Base-by-base conservation (phyloP, 495 filamentous ascomycete species). In the Lepidopterella palustris region DNA sequence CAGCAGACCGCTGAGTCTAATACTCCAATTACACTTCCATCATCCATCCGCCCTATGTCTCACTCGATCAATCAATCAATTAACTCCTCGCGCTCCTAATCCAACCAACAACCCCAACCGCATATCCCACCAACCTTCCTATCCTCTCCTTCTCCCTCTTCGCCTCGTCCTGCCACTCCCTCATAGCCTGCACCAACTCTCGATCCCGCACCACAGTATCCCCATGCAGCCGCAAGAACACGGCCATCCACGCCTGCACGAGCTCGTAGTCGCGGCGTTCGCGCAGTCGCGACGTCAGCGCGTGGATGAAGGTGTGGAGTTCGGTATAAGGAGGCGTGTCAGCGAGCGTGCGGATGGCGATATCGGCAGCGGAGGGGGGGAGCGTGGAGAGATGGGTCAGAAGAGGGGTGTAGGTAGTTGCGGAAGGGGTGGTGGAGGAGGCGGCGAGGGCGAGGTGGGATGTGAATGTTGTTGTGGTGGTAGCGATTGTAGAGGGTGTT, bases 241-340 rank as follows among this genome's bases (percentile, higher is more conserved):
- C 91, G 15, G 84, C 82, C 88, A 98, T 96, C 93, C 95, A 98
- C 9, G 89, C 89, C 73, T 96, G 90, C 40, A 89, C 85, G 49
- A 98, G 79, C 70, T 98, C 93, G 71, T 92, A 98, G 74, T 98
- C 93, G 45, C 78, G 80, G 57, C 81, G 81, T 40, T 79, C 74
- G 20, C 73, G 72, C 25, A 97, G 75, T 15, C 86, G 79, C 57
- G 72, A 74, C 0, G 88, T 92, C 47, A 98, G 74, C 4, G 90
- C 89, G 8, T 71, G 55, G 31, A 97, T 83, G 65, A 98, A 97
- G 49, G 80, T 77, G 1, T 75, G 70, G 26, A 89, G 69, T 63
- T 92, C 88, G 1, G 61, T 63, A 27, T 58, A 70, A 72, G 66
- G 70, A 67, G 74, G 6, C 42, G 50, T 40, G 13, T 76, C 72